Evolutionary conservation across 352 stramenopile genomes (phyloP), one percentile per base, ranked within the genome.

Genomic region (Achlya hypogyna): DNA sequence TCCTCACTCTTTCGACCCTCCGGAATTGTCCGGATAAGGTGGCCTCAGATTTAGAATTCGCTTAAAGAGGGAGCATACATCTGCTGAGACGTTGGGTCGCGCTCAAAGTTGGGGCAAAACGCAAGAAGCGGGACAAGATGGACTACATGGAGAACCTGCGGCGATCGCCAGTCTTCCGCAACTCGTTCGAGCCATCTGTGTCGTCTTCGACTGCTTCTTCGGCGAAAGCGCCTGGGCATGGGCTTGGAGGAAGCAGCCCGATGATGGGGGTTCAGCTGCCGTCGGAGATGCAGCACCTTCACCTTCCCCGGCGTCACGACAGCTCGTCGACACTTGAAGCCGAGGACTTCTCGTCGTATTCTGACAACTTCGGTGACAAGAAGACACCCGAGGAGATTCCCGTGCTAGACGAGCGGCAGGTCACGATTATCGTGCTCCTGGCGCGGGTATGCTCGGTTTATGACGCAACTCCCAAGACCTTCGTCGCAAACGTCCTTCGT

Each of bases 401-500:
- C 27, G 60, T 67, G 10, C 32, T 67, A 45, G 51, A 49, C 38
- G 60, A 67, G 51, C 22, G 32, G 12, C 60, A 70, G 34, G 63
- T 70, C 16, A 65, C 56, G 8, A 70, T 70, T 35, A 70, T 70
- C 38, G 56, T 70, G 25, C 29, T 70, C 31, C 52, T 70, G 31
- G 63, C 63, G 20, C 51, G 56, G 1, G 56, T 70, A 10, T 70
- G 63, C 54, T 52, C 52, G 20, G 52, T 70, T 6, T 70, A 70
- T 42, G 63, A 70, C 32, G 52, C 63, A 22, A 70, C 63, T 14
- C 63, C 63, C 45, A 70, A 70, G 54, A 70, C 63, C 1, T 70
- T 70, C 29, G 63, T 70, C 10, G 31, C 56, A 3, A 70, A 63
- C 25, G 63, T 70, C 4, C 28, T 70, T 20, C 63, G 63, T 42